Evolutionary conservation across 208 protist genomes (phyloP).

Genomic region (Perkinsela sp.): DNA sequence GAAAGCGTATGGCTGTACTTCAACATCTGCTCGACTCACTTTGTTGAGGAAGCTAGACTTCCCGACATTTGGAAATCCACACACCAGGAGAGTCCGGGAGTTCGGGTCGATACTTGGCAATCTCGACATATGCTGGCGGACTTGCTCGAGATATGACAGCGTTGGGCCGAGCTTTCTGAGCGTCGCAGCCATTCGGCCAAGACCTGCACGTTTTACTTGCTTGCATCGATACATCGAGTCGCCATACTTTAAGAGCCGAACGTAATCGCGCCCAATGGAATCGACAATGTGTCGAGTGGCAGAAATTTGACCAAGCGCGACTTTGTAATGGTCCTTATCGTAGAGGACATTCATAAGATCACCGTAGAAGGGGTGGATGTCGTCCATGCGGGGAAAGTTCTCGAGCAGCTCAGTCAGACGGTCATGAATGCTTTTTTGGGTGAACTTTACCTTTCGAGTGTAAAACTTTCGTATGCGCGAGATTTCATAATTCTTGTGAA

Average conservation of each 20-base stretch:
- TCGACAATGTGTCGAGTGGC: conserved; percentile 85
- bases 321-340: conserved; percentile 99
- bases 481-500: conserved; percentile 96
- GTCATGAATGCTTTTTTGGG: conserved; percentile 89
- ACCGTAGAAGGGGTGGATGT: conserved; percentile 99
- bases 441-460: conserved; percentile 96
- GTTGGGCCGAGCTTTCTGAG: conserved; percentile 79
- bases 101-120: conserved; percentile 97
- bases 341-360: conserved; percentile 99
- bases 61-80: conserved; percentile 97
- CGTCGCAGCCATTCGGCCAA: conserved; percentile 94
- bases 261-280: conserved; percentile 88
- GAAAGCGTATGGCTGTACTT: conserved; percentile 99
- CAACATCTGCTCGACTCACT: conserved; percentile 95
- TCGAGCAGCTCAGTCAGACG: conserved; percentile 83
- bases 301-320: conserved; percentile 95
- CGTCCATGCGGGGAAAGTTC: conserved; percentile 83
- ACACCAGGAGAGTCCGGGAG: conserved; percentile 85
- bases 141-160: conserved; percentile 96
- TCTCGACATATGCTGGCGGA: conserved; percentile 96
- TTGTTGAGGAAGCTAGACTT: conserved; percentile 99
- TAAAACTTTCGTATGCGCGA: conserved; percentile 96
- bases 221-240: conserved; percentile 99
- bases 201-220: conserved; percentile 94
- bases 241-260: conserved; percentile 95